These are phyloP conservation scores for Emericellopsis terricola DNA, from an alignment of 495 filamentous ascomycete genomes.

Conservation along the genomic window DNA sequence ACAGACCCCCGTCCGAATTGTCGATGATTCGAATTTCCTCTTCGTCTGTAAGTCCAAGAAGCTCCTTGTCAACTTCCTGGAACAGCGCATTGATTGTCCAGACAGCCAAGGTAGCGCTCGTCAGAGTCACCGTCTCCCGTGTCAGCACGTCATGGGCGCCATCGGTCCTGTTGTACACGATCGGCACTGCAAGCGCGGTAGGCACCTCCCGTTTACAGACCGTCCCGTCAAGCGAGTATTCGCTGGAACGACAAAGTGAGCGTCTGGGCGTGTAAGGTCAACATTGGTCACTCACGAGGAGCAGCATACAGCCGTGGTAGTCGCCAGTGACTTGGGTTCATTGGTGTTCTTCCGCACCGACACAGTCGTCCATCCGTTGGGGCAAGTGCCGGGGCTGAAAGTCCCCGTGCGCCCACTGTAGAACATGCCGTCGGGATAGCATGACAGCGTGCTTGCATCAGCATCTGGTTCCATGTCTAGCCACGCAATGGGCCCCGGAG, in stretches of 20 bases:
- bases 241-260: not conserved
- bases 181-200: constrained; percentile 1
- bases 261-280: not conserved
- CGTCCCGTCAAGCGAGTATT: not conserved
- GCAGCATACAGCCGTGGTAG: constrained; percentile 1
- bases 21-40: not conserved
- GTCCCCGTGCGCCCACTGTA: constrained; percentile 1
- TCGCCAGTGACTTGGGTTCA: not conserved
- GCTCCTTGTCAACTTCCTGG: not conserved
- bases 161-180: constrained; percentile 1
- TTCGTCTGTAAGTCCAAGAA: constrained; percentile 1
- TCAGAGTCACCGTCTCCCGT: not conserved
- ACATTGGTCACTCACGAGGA: constrained; percentile 1
- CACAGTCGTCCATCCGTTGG: constrained; percentile 3
- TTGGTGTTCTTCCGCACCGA: constrained; percentile 1
- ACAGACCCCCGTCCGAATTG: not conserved
- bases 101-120: constrained; percentile 1
- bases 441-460: not conserved
- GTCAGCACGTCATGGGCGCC: not conserved
- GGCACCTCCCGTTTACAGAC: constrained; percentile 1
- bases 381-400: constrained; percentile 1
- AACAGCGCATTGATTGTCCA: constrained; percentile 2
- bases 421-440: constrained; percentile 3
- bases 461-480: constrained; percentile 1
- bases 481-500: not conserved